Percentiles rank a stretch among this genome's conserved stretches.
Evolutionary conservation across 495 filamentous ascomycete species (phyloP).

Genomic region (Tuber indicum): DNA sequence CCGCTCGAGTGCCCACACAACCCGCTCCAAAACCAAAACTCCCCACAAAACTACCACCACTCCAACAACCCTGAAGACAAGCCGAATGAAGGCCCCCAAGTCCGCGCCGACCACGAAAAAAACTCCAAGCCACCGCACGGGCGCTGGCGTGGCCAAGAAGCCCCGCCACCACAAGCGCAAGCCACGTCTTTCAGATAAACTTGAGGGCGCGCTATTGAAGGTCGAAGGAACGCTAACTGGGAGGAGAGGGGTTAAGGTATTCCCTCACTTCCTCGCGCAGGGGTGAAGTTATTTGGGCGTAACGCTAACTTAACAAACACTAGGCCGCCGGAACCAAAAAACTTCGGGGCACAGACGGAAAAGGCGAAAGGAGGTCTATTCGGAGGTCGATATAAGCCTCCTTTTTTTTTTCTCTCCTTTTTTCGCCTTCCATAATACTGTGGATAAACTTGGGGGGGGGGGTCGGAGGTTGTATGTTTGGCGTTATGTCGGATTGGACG

Average conservation of each 20-base stretch:
- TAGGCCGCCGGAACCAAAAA: slow-evolving; percentile 44
- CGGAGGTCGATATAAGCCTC: not conserved
- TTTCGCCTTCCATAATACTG: not conserved
- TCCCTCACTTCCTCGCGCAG: not conserved
- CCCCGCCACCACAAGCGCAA: slow-evolving; percentile 43
- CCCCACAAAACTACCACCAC: slow-evolving; percentile 37
- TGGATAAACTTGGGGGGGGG: not conserved
- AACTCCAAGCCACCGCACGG: slow-evolving; percentile 16
- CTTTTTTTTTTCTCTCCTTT: not conserved
- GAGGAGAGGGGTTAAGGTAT: slow-evolving; percentile 40
- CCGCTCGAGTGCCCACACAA: slow-evolving; percentile 34
- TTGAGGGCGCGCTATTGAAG: slow-evolving; percentile 42
- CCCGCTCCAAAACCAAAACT: slow-evolving; percentile 35
- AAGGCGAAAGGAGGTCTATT: slow-evolving; percentile 14
- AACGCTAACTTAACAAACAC: slow-evolving; percentile 6
- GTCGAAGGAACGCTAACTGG: slow-evolving; percentile 40
- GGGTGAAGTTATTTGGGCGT: not conserved
- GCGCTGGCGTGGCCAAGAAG: slow-evolving; percentile 19
- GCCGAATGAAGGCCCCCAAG: slow-evolving; percentile 17
- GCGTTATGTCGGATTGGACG: not conserved
- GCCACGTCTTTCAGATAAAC: slow-evolving; percentile 41
- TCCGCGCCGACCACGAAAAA: slow-evolving; percentile 22
- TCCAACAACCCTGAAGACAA: slow-evolving; percentile 38
- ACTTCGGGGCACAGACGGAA: slow-evolving; percentile 43
- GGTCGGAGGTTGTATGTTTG: not conserved